Evolutionary conservation across 139 green algal species (phyloP).

Genomic region (Chlorella sp.): DNA sequence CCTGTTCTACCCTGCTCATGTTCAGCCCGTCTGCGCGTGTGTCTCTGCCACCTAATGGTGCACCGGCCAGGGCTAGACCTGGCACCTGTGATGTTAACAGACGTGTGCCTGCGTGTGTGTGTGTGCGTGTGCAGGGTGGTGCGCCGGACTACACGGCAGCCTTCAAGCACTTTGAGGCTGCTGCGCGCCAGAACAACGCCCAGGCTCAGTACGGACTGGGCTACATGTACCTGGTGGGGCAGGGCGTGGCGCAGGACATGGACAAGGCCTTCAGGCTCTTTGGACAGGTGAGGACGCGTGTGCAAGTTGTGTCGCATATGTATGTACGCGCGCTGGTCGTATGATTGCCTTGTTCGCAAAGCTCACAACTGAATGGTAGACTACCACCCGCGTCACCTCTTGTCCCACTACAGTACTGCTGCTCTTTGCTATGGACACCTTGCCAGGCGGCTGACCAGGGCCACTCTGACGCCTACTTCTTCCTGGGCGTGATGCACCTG

Average conservation of each 20-base stretch:
- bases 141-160: not conserved
- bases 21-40: no score
- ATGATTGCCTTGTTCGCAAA: no score
- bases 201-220: constrained; percentile 78
- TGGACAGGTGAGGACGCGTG: constrained; percentile 1
- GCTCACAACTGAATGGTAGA: no score
- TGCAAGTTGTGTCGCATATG: no score
- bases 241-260: constrained; percentile 28
- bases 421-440: not conserved
- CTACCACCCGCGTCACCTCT: no score
- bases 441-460: constrained; percentile 27
- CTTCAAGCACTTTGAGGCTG: constrained; percentile 36
- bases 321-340: no score
- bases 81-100: not conserved
- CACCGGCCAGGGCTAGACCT: no score
- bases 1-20: no score
- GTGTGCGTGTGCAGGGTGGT: constrained; percentile 8
- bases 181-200: constrained; percentile 40
- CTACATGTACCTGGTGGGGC: constrained; percentile 85
- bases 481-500: constrained; percentile 76
- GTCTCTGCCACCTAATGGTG: no score
- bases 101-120: constrained; percentile 8
- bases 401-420: not conserved
- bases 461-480: constrained; percentile 64
- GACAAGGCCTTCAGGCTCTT: constrained; percentile 21